Percentiles rank a stretch among this genome's conserved stretches.
Conservation (phyloP, 2,329 filamentous ascomycete genomes). For the Lecanicillium sp. region DNA sequence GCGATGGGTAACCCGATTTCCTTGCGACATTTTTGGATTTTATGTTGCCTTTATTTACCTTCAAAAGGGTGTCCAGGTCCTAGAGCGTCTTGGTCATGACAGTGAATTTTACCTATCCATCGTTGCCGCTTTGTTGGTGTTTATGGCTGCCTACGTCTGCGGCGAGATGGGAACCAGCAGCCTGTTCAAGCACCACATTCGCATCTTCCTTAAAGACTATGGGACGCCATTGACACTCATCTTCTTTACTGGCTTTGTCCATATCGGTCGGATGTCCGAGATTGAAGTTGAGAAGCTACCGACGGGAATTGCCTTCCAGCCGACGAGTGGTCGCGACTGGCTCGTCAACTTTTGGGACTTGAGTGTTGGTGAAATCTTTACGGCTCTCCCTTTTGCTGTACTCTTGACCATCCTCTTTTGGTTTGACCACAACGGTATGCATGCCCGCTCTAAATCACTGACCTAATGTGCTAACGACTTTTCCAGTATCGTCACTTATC, state of each 20-base stretch:
- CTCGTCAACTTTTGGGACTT: constrained; percentile 78
- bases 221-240: constrained; percentile 74
- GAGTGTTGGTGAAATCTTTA: constrained; percentile 62
- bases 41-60: constrained; percentile 90
- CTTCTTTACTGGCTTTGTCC: constrained; percentile 86
- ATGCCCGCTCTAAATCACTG: neutral
- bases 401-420: constrained; percentile 79
- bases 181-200: constrained; percentile 65
- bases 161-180: constrained; percentile 61
- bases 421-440: constrained; percentile 76
- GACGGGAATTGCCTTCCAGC: constrained; percentile 69
- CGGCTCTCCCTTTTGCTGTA: constrained; percentile 80
- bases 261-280: constrained; percentile 72
- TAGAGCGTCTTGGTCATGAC: constrained; percentile 62
- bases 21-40: constrained; percentile 90
- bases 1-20: constrained; percentile 85
- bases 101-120: constrained; percentile 72
- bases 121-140: constrained; percentile 66
- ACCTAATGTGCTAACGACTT: constrained; percentile 3
- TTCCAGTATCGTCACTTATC: constrained; percentile 67
- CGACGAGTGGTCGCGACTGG: constrained; percentile 67
- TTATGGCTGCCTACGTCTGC: constrained; percentile 67
- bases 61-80: constrained; percentile 82
- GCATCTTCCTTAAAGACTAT: constrained; percentile 84
- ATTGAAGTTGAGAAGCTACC: constrained; percentile 65